Conservation (phyloP, 805 yeast species). For the Starmerella lactis-condensi region DNA sequence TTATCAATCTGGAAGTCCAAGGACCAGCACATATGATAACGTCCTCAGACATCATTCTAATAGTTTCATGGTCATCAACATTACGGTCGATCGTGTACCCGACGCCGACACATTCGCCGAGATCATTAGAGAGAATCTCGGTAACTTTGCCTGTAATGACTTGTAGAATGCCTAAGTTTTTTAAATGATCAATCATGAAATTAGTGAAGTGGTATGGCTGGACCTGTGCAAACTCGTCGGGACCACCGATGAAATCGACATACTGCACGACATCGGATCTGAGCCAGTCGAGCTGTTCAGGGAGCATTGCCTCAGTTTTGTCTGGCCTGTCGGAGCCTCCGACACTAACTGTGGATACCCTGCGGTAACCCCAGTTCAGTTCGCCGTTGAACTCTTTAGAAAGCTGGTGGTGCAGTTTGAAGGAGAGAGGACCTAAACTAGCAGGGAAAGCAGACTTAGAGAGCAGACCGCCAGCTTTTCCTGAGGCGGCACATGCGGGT, state of each 20-base stretch:
- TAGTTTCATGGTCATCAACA: background rate
- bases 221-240: conserved; percentile 84
- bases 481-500: conserved; percentile 94
- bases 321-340: conserved; percentile 35
- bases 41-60: conserved; percentile 41
- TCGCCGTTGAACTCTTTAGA: conserved; percentile 68
- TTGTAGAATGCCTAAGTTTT: conserved; percentile 68
- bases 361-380: conserved; percentile 79
- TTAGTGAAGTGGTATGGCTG: conserved; percentile 92
- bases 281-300: conserved; percentile 55
- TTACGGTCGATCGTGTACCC: conserved; percentile 30
- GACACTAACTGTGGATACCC: conserved; percentile 66
- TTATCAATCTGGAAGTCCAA: conserved; percentile 82
- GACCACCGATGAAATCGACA: conserved; percentile 68
- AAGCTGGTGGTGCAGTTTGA: conserved; percentile 65
- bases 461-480: conserved; percentile 89
- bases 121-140: conserved; percentile 42
- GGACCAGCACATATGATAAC: conserved; percentile 86
- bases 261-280: conserved; percentile 41
- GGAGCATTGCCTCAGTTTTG: conserved; percentile 20
- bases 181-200: conserved; percentile 57
- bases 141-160: conserved; percentile 69
- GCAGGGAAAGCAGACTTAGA: conserved; percentile 97
- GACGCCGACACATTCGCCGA: conserved; percentile 56
- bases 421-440: conserved; percentile 76